phyloP scores from a whole-genome alignment of 305 asterid genomes.

The Fraxinus velutina region DNA sequence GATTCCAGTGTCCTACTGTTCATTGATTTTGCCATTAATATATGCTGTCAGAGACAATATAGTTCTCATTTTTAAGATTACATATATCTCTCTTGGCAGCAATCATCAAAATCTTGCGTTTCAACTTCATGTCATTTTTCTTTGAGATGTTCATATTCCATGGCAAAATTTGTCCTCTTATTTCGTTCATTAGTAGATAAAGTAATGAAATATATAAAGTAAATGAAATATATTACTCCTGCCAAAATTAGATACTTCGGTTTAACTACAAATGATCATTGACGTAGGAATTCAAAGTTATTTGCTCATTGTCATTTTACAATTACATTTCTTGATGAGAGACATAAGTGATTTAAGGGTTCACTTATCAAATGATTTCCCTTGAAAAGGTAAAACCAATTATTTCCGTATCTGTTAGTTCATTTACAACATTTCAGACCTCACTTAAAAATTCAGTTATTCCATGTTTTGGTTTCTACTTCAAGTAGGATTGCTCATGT shows the following conservation, averaged over 20 bases:
- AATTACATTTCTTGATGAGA: neutral
- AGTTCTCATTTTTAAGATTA: neutral
- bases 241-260: neutral
- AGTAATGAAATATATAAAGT: neutral
- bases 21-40: neutral
- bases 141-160: neutral
- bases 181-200: neutral
- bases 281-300: neutral
- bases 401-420: neutral
- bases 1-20: neutral
- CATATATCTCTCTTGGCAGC: neutral
- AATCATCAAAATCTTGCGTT: neutral
- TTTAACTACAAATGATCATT: neutral
- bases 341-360: neutral
- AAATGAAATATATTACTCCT: neutral
- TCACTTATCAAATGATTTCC: neutral
- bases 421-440: neutral
- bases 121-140: neutral
- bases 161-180: neutral
- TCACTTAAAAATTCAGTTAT: neutral
- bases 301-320: neutral
- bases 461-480: neutral
- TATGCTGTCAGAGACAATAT: neutral
- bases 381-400: neutral
- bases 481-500: neutral